These are phyloP conservation scores for Mucor sp. DNA, from an alignment of 371 early-diverging fungal genomes.

Conservation along the genomic window DNA sequence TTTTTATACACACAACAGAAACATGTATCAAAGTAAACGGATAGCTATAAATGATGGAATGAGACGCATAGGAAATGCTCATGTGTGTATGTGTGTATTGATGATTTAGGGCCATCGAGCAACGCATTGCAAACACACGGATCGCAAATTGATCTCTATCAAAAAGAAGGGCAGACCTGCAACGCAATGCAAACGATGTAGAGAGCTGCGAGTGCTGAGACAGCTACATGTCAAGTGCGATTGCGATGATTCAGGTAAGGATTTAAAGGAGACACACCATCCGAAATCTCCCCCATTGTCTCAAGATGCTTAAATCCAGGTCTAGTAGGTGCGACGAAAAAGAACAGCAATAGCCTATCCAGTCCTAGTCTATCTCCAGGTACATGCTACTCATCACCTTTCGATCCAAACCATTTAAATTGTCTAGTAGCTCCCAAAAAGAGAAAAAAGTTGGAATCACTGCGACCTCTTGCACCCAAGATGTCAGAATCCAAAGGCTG, in stretches of 20 bases:
- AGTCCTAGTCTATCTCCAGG: not conserved
- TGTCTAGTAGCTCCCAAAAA: not conserved
- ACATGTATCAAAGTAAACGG: slow-evolving; percentile 45
- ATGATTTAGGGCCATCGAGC: slow-evolving; percentile 65
- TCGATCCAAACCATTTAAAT: not conserved
- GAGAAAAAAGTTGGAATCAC: slow-evolving; percentile 6
- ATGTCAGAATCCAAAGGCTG: not conserved
- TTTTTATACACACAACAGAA: slow-evolving; percentile 21
- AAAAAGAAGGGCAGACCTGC: slow-evolving; percentile 80
- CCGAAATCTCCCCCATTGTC: no score
- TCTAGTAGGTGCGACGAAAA: not conserved
- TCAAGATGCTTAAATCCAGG: not conserved
- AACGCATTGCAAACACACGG: slow-evolving; percentile 58
- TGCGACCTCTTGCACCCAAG: slow-evolving; percentile 24
- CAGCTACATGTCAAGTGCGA: slow-evolving; percentile 78
- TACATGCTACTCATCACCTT: not conserved
- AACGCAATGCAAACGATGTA: slow-evolving; percentile 78
- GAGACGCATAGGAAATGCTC: not conserved
- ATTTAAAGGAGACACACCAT: not conserved
- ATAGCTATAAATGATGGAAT: not conserved
- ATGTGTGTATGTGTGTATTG: not conserved
- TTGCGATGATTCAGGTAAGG: slow-evolving; percentile 41
- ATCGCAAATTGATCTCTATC: slow-evolving; percentile 68
- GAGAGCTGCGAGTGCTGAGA: slow-evolving; percentile 68
- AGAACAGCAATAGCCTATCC: not conserved